A percentile compares a stretch with the other conserved stretches of the same genome.
These are phyloP conservation scores for Cardiospermum halicacabum DNA, from an alignment of 345 rosid genomes.

Conservation along the genomic window DNA sequence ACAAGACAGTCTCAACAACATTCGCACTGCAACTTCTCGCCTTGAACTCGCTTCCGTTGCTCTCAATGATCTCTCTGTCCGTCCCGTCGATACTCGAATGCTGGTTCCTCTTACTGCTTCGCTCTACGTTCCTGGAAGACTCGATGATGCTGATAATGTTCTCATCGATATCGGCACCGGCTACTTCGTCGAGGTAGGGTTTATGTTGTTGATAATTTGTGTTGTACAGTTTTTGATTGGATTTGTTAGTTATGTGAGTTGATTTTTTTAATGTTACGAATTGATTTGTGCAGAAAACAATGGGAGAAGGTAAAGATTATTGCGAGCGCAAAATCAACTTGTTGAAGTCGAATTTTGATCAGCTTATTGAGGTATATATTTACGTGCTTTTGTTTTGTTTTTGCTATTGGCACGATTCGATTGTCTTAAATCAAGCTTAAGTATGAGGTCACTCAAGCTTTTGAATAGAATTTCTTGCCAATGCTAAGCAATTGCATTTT, in stretches of 20 bases:
- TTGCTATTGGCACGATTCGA: neutral
- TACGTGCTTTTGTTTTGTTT: neutral
- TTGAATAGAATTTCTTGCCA: too few relatives aligned
- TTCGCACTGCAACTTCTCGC: conserved; percentile 85
- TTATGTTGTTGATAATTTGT: neutral
- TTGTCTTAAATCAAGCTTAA: too few relatives aligned
- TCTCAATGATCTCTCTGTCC: conserved; percentile 77
- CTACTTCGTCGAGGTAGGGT: conserved; percentile 82
- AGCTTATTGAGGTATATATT: conserved; percentile 75
- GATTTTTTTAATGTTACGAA: too few relatives aligned
- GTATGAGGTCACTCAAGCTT: too few relatives aligned
- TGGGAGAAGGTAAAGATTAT: conserved; percentile 84
- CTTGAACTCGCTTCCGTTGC: conserved; percentile 73
- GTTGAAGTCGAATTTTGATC: conserved; percentile 91
- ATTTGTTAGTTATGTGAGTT: too few relatives aligned
- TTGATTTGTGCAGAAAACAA: conserved; percentile 57
- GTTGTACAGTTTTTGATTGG: neutral
- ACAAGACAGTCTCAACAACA: conserved; percentile 94
- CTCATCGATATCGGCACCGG: conserved; percentile 98
- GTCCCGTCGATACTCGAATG: conserved; percentile 81
- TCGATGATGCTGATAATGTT: conserved; percentile 73
- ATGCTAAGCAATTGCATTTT: too few relatives aligned
- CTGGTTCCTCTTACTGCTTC: conserved; percentile 93
- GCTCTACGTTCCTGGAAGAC: conserved; percentile 82
- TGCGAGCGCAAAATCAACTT: conserved; percentile 92